A percentile compares a stretch with the other conserved stretches of the same genome.
phyloP scores from a whole-genome alignment of 2,329 filamentous ascomycete species.

The Fusarium subglutinans region DNA sequence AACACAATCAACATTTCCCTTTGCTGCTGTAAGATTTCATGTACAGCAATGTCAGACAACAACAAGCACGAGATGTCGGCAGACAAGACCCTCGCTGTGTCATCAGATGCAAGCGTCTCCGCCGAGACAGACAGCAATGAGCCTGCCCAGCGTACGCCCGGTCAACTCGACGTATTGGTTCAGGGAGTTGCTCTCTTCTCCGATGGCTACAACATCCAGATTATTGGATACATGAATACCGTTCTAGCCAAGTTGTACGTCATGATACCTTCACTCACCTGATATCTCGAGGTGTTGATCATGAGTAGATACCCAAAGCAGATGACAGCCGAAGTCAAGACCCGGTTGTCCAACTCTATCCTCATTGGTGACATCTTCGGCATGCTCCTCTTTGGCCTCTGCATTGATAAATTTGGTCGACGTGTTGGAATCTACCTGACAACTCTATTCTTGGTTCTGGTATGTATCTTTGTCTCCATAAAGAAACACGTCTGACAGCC shows the following conservation, averaged over 20 bases:
- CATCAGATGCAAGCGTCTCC: neutral
- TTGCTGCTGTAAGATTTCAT: fast-evolving
- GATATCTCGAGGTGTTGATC: fast-evolving
- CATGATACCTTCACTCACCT: no score
- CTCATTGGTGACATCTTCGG: neutral
- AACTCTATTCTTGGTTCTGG: neutral
- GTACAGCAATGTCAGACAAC: neutral
- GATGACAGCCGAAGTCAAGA: neutral
- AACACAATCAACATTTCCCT: no score
- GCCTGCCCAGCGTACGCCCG: neutral
- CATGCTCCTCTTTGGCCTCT: neutral
- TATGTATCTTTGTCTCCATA: neutral
- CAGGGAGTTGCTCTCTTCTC: neutral
- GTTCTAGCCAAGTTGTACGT: neutral
- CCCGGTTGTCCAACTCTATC: neutral
- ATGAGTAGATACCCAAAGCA: neutral
- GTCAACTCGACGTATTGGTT: neutral
- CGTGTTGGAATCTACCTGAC: neutral
- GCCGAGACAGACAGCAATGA: neutral
- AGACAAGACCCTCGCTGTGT: neutral
- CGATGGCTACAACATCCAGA: neutral
- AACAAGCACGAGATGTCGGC: neutral
- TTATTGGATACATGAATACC: neutral
- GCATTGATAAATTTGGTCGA: neutral
- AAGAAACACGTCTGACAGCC: no score